These are phyloP conservation scores for Fomitopsis pinicola DNA, from an alignment of 1,284 basidiomycete genomes.

Conservation along the genomic window DNA sequence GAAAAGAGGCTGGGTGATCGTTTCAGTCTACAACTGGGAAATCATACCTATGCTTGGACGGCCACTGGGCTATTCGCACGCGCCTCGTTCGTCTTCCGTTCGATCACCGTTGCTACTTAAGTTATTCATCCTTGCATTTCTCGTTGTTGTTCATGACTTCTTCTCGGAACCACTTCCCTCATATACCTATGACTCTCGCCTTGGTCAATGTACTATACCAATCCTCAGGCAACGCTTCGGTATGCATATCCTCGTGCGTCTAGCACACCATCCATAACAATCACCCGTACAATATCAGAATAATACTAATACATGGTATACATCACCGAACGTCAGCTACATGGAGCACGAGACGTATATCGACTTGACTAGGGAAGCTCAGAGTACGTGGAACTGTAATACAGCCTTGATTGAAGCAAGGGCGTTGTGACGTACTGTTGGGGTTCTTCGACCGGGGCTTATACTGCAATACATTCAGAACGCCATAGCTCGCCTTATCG, in stretches of 20 bases:
- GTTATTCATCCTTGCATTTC: not conserved
- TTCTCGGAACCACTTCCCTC: not conserved
- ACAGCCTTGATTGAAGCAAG: not conserved
- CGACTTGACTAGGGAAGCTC: conserved; percentile 6
- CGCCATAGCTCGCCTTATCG: conserved; percentile 13
- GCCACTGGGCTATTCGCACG: not conserved
- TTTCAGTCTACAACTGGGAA: not conserved
- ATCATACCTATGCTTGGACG: not conserved
- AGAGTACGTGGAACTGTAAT: conserved; percentile 7
- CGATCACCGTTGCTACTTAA: not conserved
- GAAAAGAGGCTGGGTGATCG: not conserved
- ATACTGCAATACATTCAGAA: not conserved
- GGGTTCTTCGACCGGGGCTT: not conserved
- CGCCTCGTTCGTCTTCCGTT: not conserved
- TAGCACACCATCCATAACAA: not conserved
- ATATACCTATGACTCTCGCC: not conserved
- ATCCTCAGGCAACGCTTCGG: not conserved
- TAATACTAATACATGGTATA: not conserved
- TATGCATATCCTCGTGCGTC: not conserved
- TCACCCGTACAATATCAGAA: not conserved
- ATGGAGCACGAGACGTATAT: no score
- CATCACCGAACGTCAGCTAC: not conserved
- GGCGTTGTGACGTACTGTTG: no score
- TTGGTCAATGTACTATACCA: conserved; percentile 1
- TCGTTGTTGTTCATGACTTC: not conserved